Conservation (phyloP, 495 filamentous ascomycete species). For the Immersiella caudata region DNA sequence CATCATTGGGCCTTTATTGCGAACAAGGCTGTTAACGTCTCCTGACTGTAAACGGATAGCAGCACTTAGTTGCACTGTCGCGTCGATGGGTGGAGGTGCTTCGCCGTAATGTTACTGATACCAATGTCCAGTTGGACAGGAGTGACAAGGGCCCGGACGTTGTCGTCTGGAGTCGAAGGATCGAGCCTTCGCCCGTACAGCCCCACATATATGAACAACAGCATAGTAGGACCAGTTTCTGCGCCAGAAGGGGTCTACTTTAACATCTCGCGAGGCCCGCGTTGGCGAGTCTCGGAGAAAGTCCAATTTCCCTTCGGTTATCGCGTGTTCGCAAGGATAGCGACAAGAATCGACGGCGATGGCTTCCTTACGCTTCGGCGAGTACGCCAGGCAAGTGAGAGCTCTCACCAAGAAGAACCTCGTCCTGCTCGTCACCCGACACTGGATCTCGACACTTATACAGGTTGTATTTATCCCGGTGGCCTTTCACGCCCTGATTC, state of each 20-base stretch:
- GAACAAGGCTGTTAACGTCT: neutral
- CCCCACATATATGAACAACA: neutral
- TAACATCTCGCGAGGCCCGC: neutral
- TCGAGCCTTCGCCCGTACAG: neutral
- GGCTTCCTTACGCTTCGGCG: neutral
- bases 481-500: constrained; percentile 52
- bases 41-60: neutral
- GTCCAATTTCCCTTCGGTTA: neutral
- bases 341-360: neutral
- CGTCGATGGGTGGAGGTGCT: neutral
- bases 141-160: neutral
- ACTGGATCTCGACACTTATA: constrained; percentile 29
- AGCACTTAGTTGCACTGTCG: neutral
- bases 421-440: constrained; percentile 25
- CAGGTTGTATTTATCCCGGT: constrained; percentile 69
- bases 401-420: constrained; percentile 31
- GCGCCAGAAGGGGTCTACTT: neutral
- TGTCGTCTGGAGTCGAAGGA: neutral
- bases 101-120: neutral
- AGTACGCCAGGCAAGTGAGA: constrained; percentile 21
- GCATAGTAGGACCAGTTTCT: neutral
- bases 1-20: neutral
- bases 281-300: neutral
- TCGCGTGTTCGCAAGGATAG: neutral
- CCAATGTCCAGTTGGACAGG: neutral